Conservation (phyloP, 495 filamentous ascomycete species). For the Penicillium pulvis region DNA sequence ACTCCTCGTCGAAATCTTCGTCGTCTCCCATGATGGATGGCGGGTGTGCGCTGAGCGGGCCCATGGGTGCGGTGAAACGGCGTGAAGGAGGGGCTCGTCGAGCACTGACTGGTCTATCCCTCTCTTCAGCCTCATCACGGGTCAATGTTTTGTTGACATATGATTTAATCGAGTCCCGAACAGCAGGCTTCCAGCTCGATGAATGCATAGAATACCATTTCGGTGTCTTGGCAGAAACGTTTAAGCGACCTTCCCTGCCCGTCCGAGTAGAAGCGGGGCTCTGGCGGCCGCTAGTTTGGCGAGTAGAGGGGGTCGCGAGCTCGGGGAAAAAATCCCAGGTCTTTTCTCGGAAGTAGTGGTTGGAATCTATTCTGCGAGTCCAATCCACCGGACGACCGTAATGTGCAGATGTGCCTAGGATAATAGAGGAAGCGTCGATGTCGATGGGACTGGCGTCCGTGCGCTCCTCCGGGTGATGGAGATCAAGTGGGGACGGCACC, state of each 20-base stretch:
- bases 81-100: not conserved
- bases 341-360: conserved; percentile 52
- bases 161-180: conserved; percentile 43
- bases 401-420: conserved; percentile 19
- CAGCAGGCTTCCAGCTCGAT: conserved; percentile 11
- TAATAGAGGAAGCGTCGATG: conserved; percentile 6
- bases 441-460: not conserved
- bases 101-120: not conserved
- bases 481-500: too few species aligned
- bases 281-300: conserved; percentile 20
- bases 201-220: conserved; percentile 31
- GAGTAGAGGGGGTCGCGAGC: conserved; percentile 35
- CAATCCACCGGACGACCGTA: conserved; percentile 30
- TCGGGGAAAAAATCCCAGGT: conserved; percentile 54
- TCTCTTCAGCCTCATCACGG: conserved; percentile 19
- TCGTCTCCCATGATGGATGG: not conserved
- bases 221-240: conserved; percentile 24
- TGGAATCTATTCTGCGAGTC: conserved; percentile 29
- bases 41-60: not conserved
- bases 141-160: conserved; percentile 39
- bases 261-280: conserved; percentile 15
- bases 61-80: not conserved
- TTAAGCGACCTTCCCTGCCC: conserved; percentile 31
- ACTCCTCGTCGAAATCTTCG: not conserved
- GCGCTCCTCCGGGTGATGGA: too few species aligned